These are phyloP conservation scores for Amphirosellinia nigrospora DNA, from an alignment of 495 filamentous ascomycete species.

Conservation along the genomic window DNA sequence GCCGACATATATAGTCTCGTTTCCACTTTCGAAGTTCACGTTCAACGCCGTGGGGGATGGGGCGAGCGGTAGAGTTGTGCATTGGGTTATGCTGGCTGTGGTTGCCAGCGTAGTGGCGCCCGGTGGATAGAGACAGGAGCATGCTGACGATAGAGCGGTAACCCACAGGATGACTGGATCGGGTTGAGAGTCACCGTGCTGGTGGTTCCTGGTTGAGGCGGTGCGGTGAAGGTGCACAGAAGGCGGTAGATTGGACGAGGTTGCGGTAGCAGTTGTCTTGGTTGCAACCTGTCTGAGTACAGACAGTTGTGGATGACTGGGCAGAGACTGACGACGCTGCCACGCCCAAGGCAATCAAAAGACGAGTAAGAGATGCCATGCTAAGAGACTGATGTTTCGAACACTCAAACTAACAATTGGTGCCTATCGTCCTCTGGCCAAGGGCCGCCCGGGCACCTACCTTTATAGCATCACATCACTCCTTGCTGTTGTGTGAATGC, in stretches of 20 bases:
- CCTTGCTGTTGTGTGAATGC: neutral
- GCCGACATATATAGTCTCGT: conserved; percentile 5
- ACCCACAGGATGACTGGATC: conserved; percentile 13
- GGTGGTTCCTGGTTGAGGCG: conserved; percentile 6
- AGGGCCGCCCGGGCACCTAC: neutral
- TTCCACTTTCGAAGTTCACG: conserved; percentile 7
- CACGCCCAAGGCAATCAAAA: neutral
- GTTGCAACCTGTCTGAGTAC: conserved; percentile 12
- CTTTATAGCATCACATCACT: conserved; percentile 7
- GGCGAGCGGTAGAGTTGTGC: conserved; percentile 8
- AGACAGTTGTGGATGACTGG: conserved; percentile 18
- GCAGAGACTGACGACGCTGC: neutral
- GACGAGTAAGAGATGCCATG: neutral
- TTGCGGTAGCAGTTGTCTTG: conserved; percentile 21
- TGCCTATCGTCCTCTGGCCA: neutral
- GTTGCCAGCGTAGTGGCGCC: conserved; percentile 17
- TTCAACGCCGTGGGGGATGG: conserved; percentile 12
- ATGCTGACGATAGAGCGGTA: conserved; percentile 12
- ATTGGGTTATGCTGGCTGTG: conserved; percentile 18
- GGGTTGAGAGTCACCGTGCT: conserved; percentile 6
- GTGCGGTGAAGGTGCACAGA: conserved; percentile 16
- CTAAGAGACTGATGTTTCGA: neutral
- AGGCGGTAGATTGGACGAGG: conserved; percentile 14
- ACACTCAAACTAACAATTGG: neutral
- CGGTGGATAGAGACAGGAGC: conserved; percentile 15